These are phyloP conservation scores for Rhizophora mangle DNA, from an alignment of 345 rosid genomes.

Conservation along the genomic window DNA sequence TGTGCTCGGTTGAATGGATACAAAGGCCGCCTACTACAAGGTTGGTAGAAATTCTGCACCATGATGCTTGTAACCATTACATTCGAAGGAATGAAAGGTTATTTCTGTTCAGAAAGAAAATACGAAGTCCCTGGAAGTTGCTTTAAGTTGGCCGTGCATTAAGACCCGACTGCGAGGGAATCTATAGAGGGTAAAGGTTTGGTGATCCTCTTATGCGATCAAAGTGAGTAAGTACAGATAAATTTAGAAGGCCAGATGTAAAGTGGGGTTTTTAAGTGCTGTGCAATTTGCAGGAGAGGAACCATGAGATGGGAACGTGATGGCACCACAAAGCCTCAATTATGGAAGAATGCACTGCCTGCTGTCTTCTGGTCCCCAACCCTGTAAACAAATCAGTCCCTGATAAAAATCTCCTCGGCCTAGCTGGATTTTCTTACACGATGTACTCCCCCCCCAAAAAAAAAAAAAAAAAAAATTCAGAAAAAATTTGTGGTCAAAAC, in stretches of 20 bases:
- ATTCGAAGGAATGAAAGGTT: too few relatives aligned
- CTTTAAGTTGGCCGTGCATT: conserved; percentile 12
- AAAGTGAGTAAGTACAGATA: conserved; percentile 18
- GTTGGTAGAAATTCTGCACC: too few relatives aligned
- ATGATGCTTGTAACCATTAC: too few relatives aligned
- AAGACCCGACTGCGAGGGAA: conserved; percentile 17
- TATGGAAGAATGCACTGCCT: conserved; percentile 38
- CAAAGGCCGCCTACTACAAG: too few relatives aligned
- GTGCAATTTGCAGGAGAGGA: conserved; percentile 22
- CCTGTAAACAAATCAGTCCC: conserved; percentile 25
- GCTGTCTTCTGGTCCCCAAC: conserved; percentile 43
- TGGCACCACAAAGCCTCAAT: conserved; percentile 29
- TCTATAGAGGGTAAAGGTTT: conserved; percentile 4
- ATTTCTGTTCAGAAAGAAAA: too few relatives aligned
- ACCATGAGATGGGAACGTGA: conserved; percentile 23
- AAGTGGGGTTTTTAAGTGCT: conserved; percentile 26
- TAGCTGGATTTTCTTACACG: conserved; percentile 34
- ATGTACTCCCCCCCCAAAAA: not conserved
- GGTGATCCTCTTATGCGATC: conserved; percentile 2
- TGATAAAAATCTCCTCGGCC: conserved; percentile 30
- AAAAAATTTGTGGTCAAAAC: not conserved
- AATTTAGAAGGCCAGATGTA: conserved; percentile 18
- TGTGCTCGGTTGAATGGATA: too few relatives aligned
- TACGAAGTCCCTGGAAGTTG: not conserved
- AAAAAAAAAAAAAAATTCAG: not conserved